A percentile compares a stretch with the other conserved stretches of the same genome.
Conservation (phyloP, 2,329 filamentous ascomycete genomes). For the Zymoseptoria brevis region DNA sequence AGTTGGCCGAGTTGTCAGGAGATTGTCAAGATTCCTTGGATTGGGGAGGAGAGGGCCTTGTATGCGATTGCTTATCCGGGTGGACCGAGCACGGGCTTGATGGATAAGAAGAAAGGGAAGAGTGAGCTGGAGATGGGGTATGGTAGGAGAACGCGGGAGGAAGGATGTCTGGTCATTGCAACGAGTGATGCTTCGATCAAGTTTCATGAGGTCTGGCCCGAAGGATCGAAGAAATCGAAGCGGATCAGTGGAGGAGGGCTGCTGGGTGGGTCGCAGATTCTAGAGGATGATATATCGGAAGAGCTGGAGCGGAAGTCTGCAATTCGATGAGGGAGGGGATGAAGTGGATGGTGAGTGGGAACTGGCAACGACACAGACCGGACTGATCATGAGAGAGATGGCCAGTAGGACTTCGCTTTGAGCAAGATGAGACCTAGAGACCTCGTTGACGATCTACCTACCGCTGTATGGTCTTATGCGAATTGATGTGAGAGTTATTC, state of each 20-base stretch:
- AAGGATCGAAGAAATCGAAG: conserved; percentile 24
- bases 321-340: conserved; percentile 31
- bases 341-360: too few species aligned
- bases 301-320: conserved; percentile 53
- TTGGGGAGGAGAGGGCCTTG: conserved; percentile 67
- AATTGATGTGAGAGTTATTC: too few species aligned
- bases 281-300: conserved; percentile 74
- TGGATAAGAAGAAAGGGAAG: not conserved
- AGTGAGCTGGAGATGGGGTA: conserved; percentile 40
- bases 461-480: too few species aligned
- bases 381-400: too few species aligned
- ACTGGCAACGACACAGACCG: too few species aligned
- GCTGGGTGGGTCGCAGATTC: conserved; percentile 74
- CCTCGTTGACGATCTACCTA: too few species aligned
- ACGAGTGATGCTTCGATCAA: conserved; percentile 88
- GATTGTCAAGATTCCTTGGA: conserved; percentile 78
- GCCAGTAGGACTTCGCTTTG: too few species aligned
- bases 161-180: conserved; percentile 84
- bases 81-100: conserved; percentile 39
- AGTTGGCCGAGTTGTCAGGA: conserved; percentile 88
- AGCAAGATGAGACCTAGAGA: too few species aligned
- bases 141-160: conserved; percentile 53
- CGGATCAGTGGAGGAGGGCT: conserved; percentile 37
- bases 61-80: conserved; percentile 82
- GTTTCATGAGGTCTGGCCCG: conserved; percentile 84